phyloP scores from a whole-genome alignment of 2,329 filamentous ascomycete genomes.

The Neonectria coccinea region DNA sequence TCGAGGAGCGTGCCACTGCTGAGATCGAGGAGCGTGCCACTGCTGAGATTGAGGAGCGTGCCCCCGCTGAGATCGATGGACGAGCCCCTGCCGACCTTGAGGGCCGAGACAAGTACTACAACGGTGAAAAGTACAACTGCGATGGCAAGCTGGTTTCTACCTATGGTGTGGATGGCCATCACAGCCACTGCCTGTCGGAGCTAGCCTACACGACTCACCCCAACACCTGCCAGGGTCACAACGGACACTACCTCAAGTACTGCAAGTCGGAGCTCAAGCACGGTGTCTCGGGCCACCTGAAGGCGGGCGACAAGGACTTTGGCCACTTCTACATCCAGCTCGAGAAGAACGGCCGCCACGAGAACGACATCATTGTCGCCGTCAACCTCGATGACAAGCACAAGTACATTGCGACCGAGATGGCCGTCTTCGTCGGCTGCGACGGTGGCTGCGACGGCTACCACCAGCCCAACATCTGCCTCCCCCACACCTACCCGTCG shows the following conservation, averaged over 20 bases:
- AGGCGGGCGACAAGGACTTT: constrained; percentile 16
- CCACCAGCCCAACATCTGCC: constrained; percentile 38
- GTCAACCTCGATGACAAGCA: constrained; percentile 31
- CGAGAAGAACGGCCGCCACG: constrained; percentile 22
- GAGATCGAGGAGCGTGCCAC: neutral
- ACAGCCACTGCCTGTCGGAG: constrained; percentile 23
- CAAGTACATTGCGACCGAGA: constrained; percentile 29
- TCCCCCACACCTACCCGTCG: constrained; percentile 36
- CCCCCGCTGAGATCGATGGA: neutral
- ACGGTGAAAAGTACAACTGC: constrained; percentile 31
- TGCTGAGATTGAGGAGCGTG: neutral
- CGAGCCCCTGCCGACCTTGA: neutral
- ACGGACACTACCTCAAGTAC: constrained; percentile 34
- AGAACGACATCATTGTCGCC: constrained; percentile 30
- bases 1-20: neutral
- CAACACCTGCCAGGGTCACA: constrained; percentile 33
- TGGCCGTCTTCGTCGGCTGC: constrained; percentile 33
- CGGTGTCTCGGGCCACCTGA: constrained; percentile 27
- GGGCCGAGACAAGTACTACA: constrained; percentile 36
- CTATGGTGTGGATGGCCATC: constrained; percentile 24
- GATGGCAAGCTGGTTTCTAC: constrained; percentile 28
- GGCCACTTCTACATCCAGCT: constrained; percentile 37
- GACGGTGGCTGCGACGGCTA: constrained; percentile 28
- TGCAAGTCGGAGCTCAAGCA: constrained; percentile 32
- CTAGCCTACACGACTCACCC: constrained; percentile 30